Conservation (phyloP, 2,329 filamentous ascomycete genomes). For the Gliomastix tumulicola region DNA sequence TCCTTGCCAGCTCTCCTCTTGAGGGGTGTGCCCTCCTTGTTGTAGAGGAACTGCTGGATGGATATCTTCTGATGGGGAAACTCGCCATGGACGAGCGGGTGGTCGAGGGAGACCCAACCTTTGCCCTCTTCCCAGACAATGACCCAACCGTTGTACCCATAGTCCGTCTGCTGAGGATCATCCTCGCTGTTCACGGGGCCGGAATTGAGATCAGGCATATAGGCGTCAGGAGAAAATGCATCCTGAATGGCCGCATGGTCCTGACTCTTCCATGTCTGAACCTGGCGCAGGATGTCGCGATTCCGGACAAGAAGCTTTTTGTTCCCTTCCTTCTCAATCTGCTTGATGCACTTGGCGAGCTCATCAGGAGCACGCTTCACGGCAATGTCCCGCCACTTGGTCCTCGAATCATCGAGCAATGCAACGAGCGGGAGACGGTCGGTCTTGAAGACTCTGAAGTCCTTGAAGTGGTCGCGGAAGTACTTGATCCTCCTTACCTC, state of each 20-base stretch:
- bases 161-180: slow-evolving; percentile 8
- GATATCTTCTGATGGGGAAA: slow-evolving; percentile 13
- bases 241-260: slow-evolving; percentile 5
- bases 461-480: slow-evolving; percentile 11
- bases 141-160: slow-evolving; percentile 11
- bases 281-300: slow-evolving; percentile 5
- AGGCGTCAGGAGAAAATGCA: slow-evolving; percentile 4
- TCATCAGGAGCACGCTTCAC: slow-evolving; percentile 4
- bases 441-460: slow-evolving; percentile 7
- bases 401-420: slow-evolving; percentile 9
- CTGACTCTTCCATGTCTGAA: slow-evolving; percentile 6
- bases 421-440: slow-evolving; percentile 8
- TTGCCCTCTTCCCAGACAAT: slow-evolving; percentile 9
- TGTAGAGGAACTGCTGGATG: slow-evolving; percentile 11
- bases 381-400: slow-evolving; percentile 10
- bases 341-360: slow-evolving; percentile 5
- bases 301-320: slow-evolving; percentile 1
- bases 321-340: slow-evolving; percentile 5
- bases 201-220: slow-evolving; percentile 7
- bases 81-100: slow-evolving; percentile 9
- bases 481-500: slow-evolving; percentile 9
- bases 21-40: slow-evolving; percentile 11
- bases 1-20: slow-evolving; percentile 8
- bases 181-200: slow-evolving; percentile 5
- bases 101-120: slow-evolving; percentile 6